These are phyloP conservation scores for Hyaloperonospora brassicae DNA, from an alignment of 352 stramenopile species.

Conservation along the genomic window DNA sequence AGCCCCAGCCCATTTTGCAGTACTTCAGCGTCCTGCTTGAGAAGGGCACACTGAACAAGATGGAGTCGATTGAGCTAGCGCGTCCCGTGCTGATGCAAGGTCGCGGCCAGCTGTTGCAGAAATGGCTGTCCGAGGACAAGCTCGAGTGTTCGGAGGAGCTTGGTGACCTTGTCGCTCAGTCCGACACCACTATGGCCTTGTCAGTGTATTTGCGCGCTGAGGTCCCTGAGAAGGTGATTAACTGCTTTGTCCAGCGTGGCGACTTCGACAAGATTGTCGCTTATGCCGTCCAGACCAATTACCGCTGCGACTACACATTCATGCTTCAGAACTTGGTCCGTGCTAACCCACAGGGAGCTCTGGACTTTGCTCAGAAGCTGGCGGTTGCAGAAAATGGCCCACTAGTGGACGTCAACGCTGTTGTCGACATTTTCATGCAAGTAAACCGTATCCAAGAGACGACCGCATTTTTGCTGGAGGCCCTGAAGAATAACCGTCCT, in stretches of 20 bases:
- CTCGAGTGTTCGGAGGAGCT: constrained; percentile 96
- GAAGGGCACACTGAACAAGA: constrained; percentile 97
- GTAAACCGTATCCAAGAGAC: constrained; percentile 98
- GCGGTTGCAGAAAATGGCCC: constrained; percentile 91
- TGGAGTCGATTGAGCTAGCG: constrained; percentile 98
- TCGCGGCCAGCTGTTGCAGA: constrained; percentile 96
- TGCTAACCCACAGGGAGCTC: constrained; percentile 94
- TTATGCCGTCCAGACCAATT: constrained; percentile 92
- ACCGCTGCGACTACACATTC: constrained; percentile 97
- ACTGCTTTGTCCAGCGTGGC: constrained; percentile 97
- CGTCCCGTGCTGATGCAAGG: constrained; percentile 96
- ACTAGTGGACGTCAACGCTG: constrained; percentile 97
- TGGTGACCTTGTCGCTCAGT: constrained; percentile 92
- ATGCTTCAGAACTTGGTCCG: constrained; percentile 99
- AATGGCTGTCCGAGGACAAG: constrained; percentile 99
- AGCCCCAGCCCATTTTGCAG: constrained; percentile 96
- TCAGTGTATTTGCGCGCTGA: constrained; percentile 97
- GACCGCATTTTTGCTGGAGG: constrained; percentile 98
- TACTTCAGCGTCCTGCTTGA: constrained; percentile 99
- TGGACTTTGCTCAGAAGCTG: constrained; percentile 98
- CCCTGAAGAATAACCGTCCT: constrained; percentile 97
- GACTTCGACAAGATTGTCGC: constrained; percentile 99
- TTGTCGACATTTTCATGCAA: constrained; percentile 99
- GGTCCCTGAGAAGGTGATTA: constrained; percentile 98
- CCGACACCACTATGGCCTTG: constrained; percentile 97